These are phyloP conservation scores for Sporothrix phasma DNA, from an alignment of 2,329 filamentous ascomycete genomes.

Conservation along the genomic window DNA sequence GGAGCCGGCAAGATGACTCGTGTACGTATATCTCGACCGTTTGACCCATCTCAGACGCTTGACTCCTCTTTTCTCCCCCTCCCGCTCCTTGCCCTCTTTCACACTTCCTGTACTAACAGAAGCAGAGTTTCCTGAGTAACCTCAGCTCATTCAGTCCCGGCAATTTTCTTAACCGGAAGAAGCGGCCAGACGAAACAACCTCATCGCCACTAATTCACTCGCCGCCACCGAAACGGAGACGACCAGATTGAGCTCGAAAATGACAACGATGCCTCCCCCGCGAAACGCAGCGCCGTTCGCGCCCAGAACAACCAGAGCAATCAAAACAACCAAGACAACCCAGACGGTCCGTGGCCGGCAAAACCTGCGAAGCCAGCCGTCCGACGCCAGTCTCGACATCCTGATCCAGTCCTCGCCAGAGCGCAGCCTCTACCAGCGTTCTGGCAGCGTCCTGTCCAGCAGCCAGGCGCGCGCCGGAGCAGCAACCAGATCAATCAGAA, in stretches of 20 bases:
- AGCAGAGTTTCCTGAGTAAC: background rate
- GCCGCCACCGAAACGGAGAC: constrained; percentile 10
- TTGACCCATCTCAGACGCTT: too few species aligned
- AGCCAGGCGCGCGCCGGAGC: background rate
- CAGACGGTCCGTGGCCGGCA: background rate
- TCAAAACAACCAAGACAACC: background rate
- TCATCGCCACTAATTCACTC: background rate
- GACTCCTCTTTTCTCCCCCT: background rate
- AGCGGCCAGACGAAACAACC: background rate
- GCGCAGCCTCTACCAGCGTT: background rate
- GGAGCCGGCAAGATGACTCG: constrained; percentile 1
- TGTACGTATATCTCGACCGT: too few species aligned
- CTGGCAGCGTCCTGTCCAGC: background rate
- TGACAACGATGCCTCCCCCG: background rate
- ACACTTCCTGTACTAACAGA: background rate
- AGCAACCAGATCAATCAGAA: background rate
- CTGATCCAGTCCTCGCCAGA: background rate
- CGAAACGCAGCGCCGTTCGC: background rate
- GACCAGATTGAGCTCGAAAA: background rate
- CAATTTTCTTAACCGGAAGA: background rate
- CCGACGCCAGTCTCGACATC: background rate
- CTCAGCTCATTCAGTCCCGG: constrained; percentile 1
- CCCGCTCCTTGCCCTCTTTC: background rate
- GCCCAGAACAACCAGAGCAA: background rate
- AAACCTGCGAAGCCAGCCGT: background rate